Evolutionary conservation across 2,329 filamentous ascomycete species (phyloP).

Genomic region (Chaetoscypha palmicola): DNA sequence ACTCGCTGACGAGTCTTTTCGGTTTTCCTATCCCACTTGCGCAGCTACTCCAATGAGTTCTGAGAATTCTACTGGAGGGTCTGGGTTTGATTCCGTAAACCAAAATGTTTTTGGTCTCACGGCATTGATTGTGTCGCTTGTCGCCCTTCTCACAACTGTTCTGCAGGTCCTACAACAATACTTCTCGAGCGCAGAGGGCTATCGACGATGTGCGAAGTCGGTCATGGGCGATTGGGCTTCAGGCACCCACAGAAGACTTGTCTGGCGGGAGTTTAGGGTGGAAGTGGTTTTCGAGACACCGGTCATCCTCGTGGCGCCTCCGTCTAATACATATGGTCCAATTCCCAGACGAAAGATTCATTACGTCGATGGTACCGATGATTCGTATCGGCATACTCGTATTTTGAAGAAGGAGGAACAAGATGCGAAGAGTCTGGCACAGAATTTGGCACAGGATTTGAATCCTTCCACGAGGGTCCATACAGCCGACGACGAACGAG

Average conservation of each 20-base stretch:
- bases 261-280: constrained; percentile 31
- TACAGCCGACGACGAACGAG: constrained; percentile 50
- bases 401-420: constrained; percentile 15
- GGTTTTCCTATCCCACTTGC: neutral
- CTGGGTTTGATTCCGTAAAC: constrained; percentile 19
- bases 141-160: constrained; percentile 30
- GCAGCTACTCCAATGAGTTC: neutral
- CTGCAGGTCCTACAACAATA: constrained; percentile 33
- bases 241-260: constrained; percentile 29
- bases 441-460: too few species aligned
- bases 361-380: constrained; percentile 23
- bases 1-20: constrained; percentile 1
- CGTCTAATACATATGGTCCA: constrained; percentile 24
- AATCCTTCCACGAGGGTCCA: constrained; percentile 33
- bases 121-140: constrained; percentile 32
- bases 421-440: too few species aligned
- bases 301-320: constrained; percentile 29
- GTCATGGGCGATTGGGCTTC: constrained; percentile 31
- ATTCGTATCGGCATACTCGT: constrained; percentile 22
- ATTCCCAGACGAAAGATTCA: constrained; percentile 19
- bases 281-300: constrained; percentile 34
- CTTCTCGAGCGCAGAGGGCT: constrained; percentile 34
- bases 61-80: neutral
- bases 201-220: constrained; percentile 29
- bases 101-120: constrained; percentile 28